A percentile compares a stretch with the other conserved stretches of the same genome.
These are phyloP conservation scores for Blastobotrys parvus DNA, from an alignment of 805 yeast genomes.

Conservation along the genomic window DNA sequence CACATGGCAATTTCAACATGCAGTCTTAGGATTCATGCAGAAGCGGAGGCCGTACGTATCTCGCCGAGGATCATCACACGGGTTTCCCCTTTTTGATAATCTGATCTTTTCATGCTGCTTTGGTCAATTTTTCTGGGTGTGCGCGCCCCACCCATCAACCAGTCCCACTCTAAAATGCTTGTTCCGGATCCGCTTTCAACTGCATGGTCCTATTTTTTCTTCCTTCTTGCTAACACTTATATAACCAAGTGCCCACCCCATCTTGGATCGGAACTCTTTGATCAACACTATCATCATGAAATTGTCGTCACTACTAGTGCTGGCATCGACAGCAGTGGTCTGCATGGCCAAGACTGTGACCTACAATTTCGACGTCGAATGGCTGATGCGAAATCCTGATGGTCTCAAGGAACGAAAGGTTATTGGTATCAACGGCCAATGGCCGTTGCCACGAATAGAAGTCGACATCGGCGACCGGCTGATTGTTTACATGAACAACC, in stretches of 20 bases:
- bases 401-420: slow-evolving; percentile 43
- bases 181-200: no score
- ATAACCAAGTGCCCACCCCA: background rate
- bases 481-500: slow-evolving; percentile 64
- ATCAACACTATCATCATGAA: no score
- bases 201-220: background rate
- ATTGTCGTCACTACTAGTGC: background rate
- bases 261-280: no score
- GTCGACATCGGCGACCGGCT: slow-evolving; percentile 77
- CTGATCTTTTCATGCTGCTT: no score
- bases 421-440: slow-evolving; percentile 55
- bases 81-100: no score
- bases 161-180: no score
- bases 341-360: slow-evolving; percentile 21
- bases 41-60: no score
- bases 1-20: no score
- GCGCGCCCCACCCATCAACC: no score
- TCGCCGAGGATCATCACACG: no score
- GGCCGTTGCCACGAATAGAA: slow-evolving; percentile 83
- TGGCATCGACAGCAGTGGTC: slow-evolving; percentile 4
- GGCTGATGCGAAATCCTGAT: slow-evolving; percentile 46
- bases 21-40: no score
- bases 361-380: slow-evolving; percentile 32
- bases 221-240: background rate
- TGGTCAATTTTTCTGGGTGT: no score